phyloP scores from a whole-genome alignment of 768 basidiomycete genomes.

The Leccinum obscurum region DNA sequence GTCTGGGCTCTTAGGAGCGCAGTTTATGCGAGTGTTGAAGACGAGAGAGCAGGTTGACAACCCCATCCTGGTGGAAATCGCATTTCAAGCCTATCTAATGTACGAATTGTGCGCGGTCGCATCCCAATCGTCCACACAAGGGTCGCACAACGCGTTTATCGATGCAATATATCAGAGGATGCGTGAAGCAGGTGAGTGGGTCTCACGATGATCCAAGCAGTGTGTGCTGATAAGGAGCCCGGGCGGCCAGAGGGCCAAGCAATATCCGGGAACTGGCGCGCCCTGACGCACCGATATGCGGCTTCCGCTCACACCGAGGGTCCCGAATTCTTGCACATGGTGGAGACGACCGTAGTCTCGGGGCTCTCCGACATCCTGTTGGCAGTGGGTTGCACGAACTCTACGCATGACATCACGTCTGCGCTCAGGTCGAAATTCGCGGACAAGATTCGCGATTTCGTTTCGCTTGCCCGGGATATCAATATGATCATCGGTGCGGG shows the following conservation, averaged over 20 bases:
- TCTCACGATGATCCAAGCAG: not conserved
- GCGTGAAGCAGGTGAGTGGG: conserved; percentile 33
- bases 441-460: conserved; percentile 40
- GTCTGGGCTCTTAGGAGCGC: conserved; percentile 13
- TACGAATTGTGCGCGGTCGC: conserved; percentile 19
- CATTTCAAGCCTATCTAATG: conserved; percentile 28
- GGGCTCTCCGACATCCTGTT: conserved; percentile 28
- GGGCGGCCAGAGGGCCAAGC: conserved; percentile 39
- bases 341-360: conserved; percentile 9
- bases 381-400: conserved; percentile 25
- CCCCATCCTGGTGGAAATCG: conserved; percentile 34
- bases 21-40: conserved; percentile 19
- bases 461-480: conserved; percentile 44
- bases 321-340: conserved; percentile 8
- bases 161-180: conserved; percentile 34
- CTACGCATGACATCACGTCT: conserved; percentile 32
- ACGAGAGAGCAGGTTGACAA: conserved; percentile 24
- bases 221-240: not conserved
- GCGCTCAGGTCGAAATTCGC: conserved; percentile 43
- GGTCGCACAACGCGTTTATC: conserved; percentile 15
- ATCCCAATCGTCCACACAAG: conserved; percentile 20
- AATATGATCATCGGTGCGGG: conserved; percentile 34
- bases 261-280: conserved; percentile 43
- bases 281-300: conserved; percentile 33
- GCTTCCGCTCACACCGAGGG: conserved; percentile 10